Evolutionary conservation across 2,329 filamentous ascomycete genomes (phyloP).

Genomic region (Fusarium sp.): DNA sequence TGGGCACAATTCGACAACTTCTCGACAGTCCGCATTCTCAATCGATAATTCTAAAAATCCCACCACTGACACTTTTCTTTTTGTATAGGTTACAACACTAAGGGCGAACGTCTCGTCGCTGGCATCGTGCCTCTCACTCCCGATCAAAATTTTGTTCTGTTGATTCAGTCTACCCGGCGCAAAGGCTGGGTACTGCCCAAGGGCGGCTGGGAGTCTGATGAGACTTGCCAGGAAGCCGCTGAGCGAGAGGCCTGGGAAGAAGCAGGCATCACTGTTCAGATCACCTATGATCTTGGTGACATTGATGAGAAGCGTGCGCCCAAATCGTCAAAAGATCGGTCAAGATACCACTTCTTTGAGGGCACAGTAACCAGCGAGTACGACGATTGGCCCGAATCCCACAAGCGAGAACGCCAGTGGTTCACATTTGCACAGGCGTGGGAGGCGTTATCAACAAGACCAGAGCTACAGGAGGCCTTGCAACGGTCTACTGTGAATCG

Average conservation of each 20-base stretch:
- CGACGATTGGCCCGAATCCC: conserved; percentile 88
- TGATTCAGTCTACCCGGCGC: conserved; percentile 91
- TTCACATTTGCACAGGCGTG: conserved; percentile 86
- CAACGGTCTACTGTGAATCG: conserved; percentile 77
- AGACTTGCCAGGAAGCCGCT: conserved; percentile 85
- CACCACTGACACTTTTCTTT: conserved; percentile 32
- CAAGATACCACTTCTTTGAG: conserved; percentile 83
- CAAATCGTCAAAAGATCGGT: conserved; percentile 71
- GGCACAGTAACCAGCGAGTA: conserved; percentile 88
- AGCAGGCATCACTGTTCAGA: conserved; percentile 86
- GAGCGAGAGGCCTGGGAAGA: conserved; percentile 97
- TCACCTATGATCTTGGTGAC: conserved; percentile 85
- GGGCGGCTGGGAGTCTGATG: conserved; percentile 96
- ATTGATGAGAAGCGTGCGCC: conserved; percentile 86
- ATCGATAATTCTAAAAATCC: not conserved
- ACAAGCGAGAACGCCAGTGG: conserved; percentile 92
- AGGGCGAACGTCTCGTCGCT: conserved; percentile 93
- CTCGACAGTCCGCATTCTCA: not conserved
- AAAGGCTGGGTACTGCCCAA: conserved; percentile 98
- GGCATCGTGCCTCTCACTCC: conserved; percentile 89
- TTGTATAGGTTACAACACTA: conserved; percentile 82
- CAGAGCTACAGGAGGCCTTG: conserved; percentile 89
- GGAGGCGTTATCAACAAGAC: conserved; percentile 77
- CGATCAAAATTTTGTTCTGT: conserved; percentile 87
- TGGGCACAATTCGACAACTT: not conserved